Percentiles rank a stretch among this genome's conserved stretches.
Evolutionary conservation across 192 early-diverging fungal genomes (phyloP).

Genomic region (Rhizophagus sp.): DNA sequence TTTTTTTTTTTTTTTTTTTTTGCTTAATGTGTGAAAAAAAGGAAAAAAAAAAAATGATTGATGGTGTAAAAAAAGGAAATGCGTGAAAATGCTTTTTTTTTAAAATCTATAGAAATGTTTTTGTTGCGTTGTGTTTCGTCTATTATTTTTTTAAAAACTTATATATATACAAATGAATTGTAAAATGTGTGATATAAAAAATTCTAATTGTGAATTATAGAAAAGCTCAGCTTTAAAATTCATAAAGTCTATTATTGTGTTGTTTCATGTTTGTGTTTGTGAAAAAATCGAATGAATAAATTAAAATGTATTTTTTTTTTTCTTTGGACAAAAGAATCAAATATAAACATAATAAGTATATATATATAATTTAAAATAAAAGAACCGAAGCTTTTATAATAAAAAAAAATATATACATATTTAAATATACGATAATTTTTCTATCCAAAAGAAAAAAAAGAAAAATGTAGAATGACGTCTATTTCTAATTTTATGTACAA

Average conservation of each 20-base stretch:
- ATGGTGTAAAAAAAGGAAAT: no score
- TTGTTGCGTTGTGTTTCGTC: neutral
- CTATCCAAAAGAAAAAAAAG: neutral
- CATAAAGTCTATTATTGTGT: neutral
- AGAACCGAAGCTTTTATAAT: neutral
- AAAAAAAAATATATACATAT: neutral
- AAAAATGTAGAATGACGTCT: neutral
- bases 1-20: neutral
- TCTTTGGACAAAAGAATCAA: no score
- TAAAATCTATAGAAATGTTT: neutral
- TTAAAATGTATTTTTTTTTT: neutral
- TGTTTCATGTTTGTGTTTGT: neutral
- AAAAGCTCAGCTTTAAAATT: neutral
- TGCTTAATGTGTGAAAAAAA: neutral
- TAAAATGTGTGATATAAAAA: neutral
- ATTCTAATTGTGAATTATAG: neutral
- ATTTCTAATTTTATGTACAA: neutral
- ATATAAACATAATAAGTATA: neutral
- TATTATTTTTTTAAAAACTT: neutral
- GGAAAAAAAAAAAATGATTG: no score
- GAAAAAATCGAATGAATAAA: neutral
- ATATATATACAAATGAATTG: neutral
- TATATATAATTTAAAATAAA: neutral
- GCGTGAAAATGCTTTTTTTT: neutral
- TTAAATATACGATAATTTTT: neutral